Evolutionary conservation across 2,329 filamentous ascomycete species (phyloP).

Genomic region (Ophiostoma pallidulum): DNA sequence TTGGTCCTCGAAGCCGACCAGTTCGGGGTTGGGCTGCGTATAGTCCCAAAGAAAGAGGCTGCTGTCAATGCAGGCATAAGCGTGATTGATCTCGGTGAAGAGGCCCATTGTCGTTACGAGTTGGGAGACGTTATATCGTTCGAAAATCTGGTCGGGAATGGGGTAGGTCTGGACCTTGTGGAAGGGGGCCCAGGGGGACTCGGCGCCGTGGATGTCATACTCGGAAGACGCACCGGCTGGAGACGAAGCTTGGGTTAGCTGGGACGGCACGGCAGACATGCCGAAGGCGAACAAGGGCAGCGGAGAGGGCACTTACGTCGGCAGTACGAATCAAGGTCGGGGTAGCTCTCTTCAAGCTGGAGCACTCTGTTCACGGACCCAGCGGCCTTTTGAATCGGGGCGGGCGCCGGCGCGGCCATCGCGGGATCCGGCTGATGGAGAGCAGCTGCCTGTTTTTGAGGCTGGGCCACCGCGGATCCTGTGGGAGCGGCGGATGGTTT

Average conservation of each 20-base stretch:
- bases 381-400: conserved; percentile 68
- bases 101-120: conserved; percentile 90
- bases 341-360: conserved; percentile 67
- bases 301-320: conserved; percentile 54
- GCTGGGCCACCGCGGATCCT: neutral
- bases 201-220: conserved; percentile 65
- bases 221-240: conserved; percentile 82
- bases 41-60: conserved; percentile 97
- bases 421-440: conserved; percentile 31
- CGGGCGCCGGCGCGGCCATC: conserved; percentile 33
- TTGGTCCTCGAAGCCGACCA: conserved; percentile 88
- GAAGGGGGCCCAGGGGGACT: conserved; percentile 76
- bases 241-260: too few species aligned
- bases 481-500: conserved; percentile 13
- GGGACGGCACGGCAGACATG: neutral
- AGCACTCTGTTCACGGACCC: conserved; percentile 74
- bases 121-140: conserved; percentile 81
- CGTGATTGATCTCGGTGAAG: conserved; percentile 89
- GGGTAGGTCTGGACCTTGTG: conserved; percentile 78
- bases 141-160: conserved; percentile 85
- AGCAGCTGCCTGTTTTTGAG: too few species aligned
- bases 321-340: conserved; percentile 82
- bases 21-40: conserved; percentile 78
- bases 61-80: conserved; percentile 94
- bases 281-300: neutral